These are phyloP conservation scores for Cyberlindnera japonica DNA, from an alignment of 805 yeast species.

Conservation along the genomic window DNA sequence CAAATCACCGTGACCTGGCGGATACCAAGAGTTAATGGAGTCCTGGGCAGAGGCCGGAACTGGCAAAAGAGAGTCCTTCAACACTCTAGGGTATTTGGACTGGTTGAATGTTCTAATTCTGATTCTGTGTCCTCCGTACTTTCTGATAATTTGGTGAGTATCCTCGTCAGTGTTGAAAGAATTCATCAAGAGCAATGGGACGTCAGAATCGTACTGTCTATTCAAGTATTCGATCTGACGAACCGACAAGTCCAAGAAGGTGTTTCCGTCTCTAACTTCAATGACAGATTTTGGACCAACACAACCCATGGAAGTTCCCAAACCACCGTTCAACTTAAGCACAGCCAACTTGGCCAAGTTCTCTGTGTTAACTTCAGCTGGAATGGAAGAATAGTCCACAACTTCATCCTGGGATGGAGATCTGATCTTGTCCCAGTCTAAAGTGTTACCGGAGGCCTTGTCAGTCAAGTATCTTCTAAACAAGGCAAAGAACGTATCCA, in stretches of 20 bases:
- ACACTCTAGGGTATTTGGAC: slow-evolving; percentile 95
- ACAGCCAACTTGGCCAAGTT: slow-evolving; percentile 83
- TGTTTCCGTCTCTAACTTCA: slow-evolving; percentile 98
- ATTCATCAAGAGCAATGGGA: slow-evolving; percentile 95
- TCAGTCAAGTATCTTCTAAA: slow-evolving; percentile 90
- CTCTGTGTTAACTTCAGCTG: slow-evolving; percentile 30
- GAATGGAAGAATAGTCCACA: slow-evolving; percentile 63
- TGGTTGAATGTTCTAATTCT: slow-evolving; percentile 95
- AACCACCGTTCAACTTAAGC: slow-evolving; percentile 93
- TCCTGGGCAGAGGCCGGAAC: slow-evolving; percentile 79
- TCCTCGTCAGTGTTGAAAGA: slow-evolving; percentile 97
- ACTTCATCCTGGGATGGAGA: slow-evolving; percentile 91
- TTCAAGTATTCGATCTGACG: slow-evolving; percentile 96
- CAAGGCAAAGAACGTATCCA: slow-evolving; percentile 91
- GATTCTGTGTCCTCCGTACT: slow-evolving; percentile 94
- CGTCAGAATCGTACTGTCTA: slow-evolving; percentile 85
- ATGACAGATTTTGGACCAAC: slow-evolving; percentile 98
- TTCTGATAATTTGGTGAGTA: slow-evolving; percentile 91
- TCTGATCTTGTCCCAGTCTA: slow-evolving; percentile 94
- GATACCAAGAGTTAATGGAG: slow-evolving; percentile 87
- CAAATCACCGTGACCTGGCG: slow-evolving; percentile 99
- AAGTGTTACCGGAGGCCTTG: slow-evolving; percentile 77
- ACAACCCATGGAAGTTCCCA: slow-evolving; percentile 99
- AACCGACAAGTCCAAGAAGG: slow-evolving; percentile 91
- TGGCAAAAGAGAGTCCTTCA: slow-evolving; percentile 92